These are phyloP conservation scores for Monilinia laxa DNA, from an alignment of 2,329 filamentous ascomycete species.

Conservation along the genomic window DNA sequence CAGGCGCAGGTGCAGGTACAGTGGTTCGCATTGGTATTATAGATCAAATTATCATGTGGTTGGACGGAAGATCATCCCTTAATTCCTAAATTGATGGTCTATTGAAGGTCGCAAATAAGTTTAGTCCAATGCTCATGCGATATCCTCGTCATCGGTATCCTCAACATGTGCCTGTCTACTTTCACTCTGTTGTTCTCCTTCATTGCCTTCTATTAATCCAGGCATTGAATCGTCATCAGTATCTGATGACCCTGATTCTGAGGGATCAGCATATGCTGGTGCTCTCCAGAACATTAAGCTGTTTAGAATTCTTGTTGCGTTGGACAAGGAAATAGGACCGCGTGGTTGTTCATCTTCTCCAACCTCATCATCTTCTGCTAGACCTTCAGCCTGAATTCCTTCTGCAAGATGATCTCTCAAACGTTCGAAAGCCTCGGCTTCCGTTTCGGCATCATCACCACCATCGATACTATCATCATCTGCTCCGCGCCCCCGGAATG, in stretches of 20 bases:
- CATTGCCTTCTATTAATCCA: background rate
- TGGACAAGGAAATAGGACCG: slow-evolving; percentile 22
- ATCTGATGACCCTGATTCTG: background rate
- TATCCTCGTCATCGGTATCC: background rate
- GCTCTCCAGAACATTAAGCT: slow-evolving; percentile 30
- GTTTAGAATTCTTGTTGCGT: slow-evolving; percentile 30
- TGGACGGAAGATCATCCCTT: background rate
- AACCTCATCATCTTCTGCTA: slow-evolving; percentile 23
- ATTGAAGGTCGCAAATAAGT: background rate
- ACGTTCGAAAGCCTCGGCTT: slow-evolving; percentile 11
- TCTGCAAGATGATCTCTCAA: slow-evolving; percentile 7
- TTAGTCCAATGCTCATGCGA: background rate
- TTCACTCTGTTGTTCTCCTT: background rate
- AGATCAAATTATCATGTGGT: background rate
- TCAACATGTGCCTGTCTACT: slow-evolving; percentile 9
- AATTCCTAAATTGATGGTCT: background rate
- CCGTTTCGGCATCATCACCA: slow-evolving; percentile 9
- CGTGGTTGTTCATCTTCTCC: slow-evolving; percentile 16
- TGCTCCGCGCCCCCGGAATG: slow-evolving; percentile 14
- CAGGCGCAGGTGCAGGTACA: slow-evolving; percentile 19
- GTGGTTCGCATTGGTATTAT: background rate
- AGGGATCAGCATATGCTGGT: slow-evolving; percentile 3
- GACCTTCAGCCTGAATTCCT: background rate
- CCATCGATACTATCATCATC: slow-evolving; percentile 18
- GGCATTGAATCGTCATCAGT: slow-evolving; percentile 7